Conservation (phyloP, 2,329 filamentous ascomycete species). For the Alternaria panax region DNA sequence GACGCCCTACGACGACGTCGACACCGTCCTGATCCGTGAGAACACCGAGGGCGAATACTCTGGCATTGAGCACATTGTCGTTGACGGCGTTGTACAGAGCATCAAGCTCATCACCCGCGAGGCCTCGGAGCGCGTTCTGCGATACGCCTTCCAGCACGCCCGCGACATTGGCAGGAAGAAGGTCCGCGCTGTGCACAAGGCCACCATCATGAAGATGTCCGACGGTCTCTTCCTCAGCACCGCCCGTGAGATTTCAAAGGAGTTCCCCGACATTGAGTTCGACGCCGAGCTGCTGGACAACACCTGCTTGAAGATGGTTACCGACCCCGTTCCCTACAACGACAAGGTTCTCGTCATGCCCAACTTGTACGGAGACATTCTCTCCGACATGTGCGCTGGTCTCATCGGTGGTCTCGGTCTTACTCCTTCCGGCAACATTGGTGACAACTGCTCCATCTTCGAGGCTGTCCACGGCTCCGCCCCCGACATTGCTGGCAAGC, state of each 20-base stretch:
- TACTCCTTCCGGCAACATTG: slow-evolving; percentile 97
- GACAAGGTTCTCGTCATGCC: slow-evolving; percentile 98
- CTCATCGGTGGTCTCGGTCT: slow-evolving; percentile 97
- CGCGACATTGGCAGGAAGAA: slow-evolving; percentile 92
- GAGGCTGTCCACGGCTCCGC: slow-evolving; percentile 98
- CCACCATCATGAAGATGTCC: slow-evolving; percentile 99
- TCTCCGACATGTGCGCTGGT: slow-evolving; percentile 99
- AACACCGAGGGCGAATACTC: slow-evolving; percentile 99
- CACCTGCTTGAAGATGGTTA: slow-evolving; percentile 98
- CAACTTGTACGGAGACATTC: slow-evolving; percentile 99
- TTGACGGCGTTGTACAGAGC: slow-evolving; percentile 97
- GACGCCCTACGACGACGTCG: slow-evolving; percentile 96
- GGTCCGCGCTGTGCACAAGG: slow-evolving; percentile 98
- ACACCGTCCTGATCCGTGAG: slow-evolving; percentile 97
- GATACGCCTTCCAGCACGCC: slow-evolving; percentile 98
- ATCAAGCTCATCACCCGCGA: slow-evolving; percentile 99
- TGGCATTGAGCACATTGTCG: slow-evolving; percentile 97
- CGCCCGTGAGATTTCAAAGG: slow-evolving; percentile 85
- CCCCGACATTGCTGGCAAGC: slow-evolving; percentile 95
- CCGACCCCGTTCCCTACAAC: slow-evolving; percentile 95
- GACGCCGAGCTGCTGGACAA: slow-evolving; percentile 98
- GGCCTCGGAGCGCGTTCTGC: slow-evolving; percentile 92
- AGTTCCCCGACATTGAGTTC: slow-evolving; percentile 95
- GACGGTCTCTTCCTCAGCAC: slow-evolving; percentile 97
- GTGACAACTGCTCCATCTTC: slow-evolving; percentile 99